Conservation (phyloP, 1,139 yeast species). For the Petasospora rhodanensis region DNA sequence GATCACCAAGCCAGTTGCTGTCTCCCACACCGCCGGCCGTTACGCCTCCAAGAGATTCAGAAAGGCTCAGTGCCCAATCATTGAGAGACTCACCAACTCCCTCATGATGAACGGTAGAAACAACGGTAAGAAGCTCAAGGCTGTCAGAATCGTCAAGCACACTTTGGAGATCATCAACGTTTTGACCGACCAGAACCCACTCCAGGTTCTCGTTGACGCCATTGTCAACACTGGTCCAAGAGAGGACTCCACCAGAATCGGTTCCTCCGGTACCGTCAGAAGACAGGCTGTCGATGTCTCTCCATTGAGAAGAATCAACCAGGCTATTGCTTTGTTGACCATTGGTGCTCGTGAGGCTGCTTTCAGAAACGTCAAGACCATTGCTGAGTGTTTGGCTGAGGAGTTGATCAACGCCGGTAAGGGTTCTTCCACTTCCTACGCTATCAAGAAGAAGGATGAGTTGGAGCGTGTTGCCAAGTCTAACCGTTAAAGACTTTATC, state of each 20-base stretch:
- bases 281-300: constrained; percentile 99
- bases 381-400: constrained; percentile 99
- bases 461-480: constrained; percentile 99
- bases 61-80: constrained; percentile 99
- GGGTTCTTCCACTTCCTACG: constrained; percentile 99
- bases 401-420: constrained; percentile 99
- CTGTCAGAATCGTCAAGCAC: constrained; percentile 99
- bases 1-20: constrained; percentile 96
- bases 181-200: constrained; percentile 98
- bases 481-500: constrained; percentile 86
- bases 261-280: constrained; percentile 99
- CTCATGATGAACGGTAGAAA: constrained; percentile 99
- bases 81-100: constrained; percentile 99
- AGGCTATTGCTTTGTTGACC: constrained; percentile 96
- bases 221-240: constrained; percentile 99
- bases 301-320: constrained; percentile 99
- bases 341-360: constrained; percentile 99
- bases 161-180: constrained; percentile 97
- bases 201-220: constrained; percentile 99
- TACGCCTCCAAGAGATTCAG: constrained; percentile 99
- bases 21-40: constrained; percentile 99
- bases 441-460: constrained; percentile 99
- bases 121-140: constrained; percentile 99
- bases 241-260: constrained; percentile 99
- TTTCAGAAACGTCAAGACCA: constrained; percentile 99